These are phyloP conservation scores for Penicillium daleae DNA, from an alignment of 495 filamentous ascomycete species.

Conservation along the genomic window DNA sequence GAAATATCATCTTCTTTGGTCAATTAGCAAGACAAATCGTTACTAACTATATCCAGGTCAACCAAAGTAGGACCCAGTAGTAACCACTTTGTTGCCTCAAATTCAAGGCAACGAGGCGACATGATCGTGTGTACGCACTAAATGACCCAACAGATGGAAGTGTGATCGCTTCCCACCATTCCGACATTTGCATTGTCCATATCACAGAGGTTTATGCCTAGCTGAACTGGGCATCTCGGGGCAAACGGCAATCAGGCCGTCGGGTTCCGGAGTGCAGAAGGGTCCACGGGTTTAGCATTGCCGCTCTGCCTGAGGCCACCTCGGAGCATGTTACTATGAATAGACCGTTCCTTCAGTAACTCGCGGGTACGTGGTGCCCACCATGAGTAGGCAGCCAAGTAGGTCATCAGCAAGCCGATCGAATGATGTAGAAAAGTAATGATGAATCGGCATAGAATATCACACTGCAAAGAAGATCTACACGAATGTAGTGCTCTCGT, in stretches of 20 bases:
- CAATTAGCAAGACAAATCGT: not conserved
- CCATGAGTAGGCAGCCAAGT: conserved; percentile 16
- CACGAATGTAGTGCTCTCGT: too few species aligned
- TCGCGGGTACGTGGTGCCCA: not conserved
- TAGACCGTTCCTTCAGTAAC: conserved; percentile 24
- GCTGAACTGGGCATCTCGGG: not conserved
- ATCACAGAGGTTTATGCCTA: not conserved
- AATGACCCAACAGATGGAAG: not conserved
- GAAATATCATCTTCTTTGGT: not conserved
- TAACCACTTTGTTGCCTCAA: not conserved
- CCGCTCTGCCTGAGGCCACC: not conserved
- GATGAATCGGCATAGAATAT: not conserved
- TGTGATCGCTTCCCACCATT: not conserved
- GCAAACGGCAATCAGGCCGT: not conserved
- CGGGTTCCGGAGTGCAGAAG: not conserved
- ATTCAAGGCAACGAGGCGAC: not conserved
- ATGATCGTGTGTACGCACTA: not conserved
- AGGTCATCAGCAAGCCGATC: not conserved
- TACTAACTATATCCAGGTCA: not conserved
- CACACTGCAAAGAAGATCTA: not conserved
- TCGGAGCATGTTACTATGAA: conserved; percentile 25
- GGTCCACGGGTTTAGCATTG: not conserved
- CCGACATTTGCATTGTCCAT: not conserved
- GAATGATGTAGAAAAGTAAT: not conserved
- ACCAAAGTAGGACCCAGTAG: too few species aligned